Evolutionary conservation across 257 asterid genomes (phyloP).

Genomic region (Linderniella brevidens): DNA sequence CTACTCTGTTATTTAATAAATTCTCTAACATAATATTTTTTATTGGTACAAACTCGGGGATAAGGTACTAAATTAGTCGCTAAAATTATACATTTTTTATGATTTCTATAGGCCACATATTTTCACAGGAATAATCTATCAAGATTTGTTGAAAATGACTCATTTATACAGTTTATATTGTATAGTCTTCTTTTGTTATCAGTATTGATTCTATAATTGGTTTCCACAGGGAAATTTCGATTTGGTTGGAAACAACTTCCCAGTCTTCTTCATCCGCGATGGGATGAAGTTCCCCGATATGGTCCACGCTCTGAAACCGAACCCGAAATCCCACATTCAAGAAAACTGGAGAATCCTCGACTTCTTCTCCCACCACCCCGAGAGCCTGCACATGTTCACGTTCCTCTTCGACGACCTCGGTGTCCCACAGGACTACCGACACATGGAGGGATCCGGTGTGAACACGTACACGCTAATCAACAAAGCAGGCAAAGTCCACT

Average conservation of each 20-base stretch:
- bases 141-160: no score
- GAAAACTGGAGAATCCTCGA: conserved; percentile 91
- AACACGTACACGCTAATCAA: conserved; percentile 73
- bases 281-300: conserved; percentile 90
- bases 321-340: conserved; percentile 90
- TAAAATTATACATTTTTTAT: no score
- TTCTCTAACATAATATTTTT: no score
- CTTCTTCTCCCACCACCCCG: conserved; percentile 91
- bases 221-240: conserved; percentile 78
- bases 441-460: conserved; percentile 94
- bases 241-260: conserved; percentile 95
- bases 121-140: no score
- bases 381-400: conserved; percentile 67
- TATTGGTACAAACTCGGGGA: no score
- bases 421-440: conserved; percentile 87
- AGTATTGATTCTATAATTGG: conserved; percentile 1
- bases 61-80: no score
- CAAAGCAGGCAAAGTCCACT: conserved; percentile 75
- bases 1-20: no score
- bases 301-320: conserved; percentile 84
- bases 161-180: no score
- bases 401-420: conserved; percentile 87
- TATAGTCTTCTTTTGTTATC: no score
- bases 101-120: no score
- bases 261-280: conserved; percentile 80